Evolutionary conservation across 192 early-diverging fungal genomes (phyloP), one percentile per base, ranked within the genome.

Genomic region (Chytriomyces confervae): DNA sequence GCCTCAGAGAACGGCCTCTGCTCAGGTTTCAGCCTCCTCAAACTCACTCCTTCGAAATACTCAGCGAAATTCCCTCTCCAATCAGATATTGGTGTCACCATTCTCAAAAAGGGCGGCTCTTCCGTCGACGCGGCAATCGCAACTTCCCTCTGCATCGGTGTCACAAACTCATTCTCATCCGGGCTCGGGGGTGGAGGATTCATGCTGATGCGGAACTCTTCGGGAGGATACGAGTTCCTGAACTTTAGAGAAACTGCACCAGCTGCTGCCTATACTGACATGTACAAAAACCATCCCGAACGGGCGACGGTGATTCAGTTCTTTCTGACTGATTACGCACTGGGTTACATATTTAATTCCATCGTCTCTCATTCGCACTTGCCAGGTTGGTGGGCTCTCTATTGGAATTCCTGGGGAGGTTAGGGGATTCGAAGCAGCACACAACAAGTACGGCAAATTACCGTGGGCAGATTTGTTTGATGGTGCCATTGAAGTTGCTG

Each of bases 141-240:
- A 3, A 87, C 95, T 49, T 86, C 92, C 8, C 85, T 96, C 18
- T 96, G 96, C 76, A 86, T 96, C 68, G 97, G 72, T 5, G 72
- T 74, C n/a, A 90, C 96, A 27, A 93, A 97, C 78, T 91, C 87
- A 57, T 96, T 95, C 83, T 91, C 93, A 16, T 90, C 91, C 20
- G 97, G 97, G 45, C 94, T 98, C 65, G 95, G 97, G 50, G 95
- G 97, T 9, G 97, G 97, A 43, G 97, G 97, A 6, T 97, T 98
- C 79, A 94, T 96, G 93, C 85, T 95, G 7, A 86, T 96, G 9
- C 89, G 94, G 45, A 77, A 85, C 5, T 89, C 89, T 66, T 89
- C 88, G 0, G 81, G 61, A 18, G 46, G 48, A 20, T 74, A 64
- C 16, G 50, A 73, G 65, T 86, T 92, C 18, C 88, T 98, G 50